These are phyloP conservation scores for Lentinula guzmanii DNA, from an alignment of 768 basidiomycete genomes.

Conservation along the genomic window DNA sequence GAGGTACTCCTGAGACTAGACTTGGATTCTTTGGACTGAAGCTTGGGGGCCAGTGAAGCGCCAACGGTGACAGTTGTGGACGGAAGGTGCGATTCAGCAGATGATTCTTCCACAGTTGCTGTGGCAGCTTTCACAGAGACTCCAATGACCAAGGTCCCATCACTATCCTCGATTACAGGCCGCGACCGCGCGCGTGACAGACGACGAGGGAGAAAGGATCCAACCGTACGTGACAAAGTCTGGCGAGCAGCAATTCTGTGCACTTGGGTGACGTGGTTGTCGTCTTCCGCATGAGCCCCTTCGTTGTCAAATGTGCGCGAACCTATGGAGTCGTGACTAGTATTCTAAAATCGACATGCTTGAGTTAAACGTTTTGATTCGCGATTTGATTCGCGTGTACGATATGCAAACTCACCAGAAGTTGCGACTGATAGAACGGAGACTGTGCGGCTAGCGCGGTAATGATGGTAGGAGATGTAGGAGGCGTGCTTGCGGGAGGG, in stretches of 20 bases:
- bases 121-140: constrained; percentile 45
- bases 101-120: constrained; percentile 17
- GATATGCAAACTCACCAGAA: constrained; percentile 10
- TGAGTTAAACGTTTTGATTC: not conserved
- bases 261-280: constrained; percentile 41
- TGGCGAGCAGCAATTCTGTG: constrained; percentile 38
- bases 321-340: constrained; percentile 37
- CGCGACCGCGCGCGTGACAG: constrained; percentile 37
- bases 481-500: constrained; percentile 17
- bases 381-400: not conserved
- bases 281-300: constrained; percentile 33
- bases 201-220: constrained; percentile 37
- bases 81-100: constrained; percentile 32
- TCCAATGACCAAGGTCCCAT: constrained; percentile 33
- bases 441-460: constrained; percentile 38
- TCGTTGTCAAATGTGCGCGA: constrained; percentile 31
- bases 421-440: constrained; percentile 41
- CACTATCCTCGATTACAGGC: constrained; percentile 24
- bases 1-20: constrained; percentile 18
- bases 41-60: constrained; percentile 13
- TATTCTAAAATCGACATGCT: constrained; percentile 27
- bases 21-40: constrained; percentile 28
- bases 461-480: constrained; percentile 24
- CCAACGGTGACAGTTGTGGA: constrained; percentile 25
- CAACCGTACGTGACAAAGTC: constrained; percentile 35